These are phyloP conservation scores for Gnaphalium uliginosum DNA, from an alignment of 129 eudicot species.

Conservation along the genomic window DNA sequence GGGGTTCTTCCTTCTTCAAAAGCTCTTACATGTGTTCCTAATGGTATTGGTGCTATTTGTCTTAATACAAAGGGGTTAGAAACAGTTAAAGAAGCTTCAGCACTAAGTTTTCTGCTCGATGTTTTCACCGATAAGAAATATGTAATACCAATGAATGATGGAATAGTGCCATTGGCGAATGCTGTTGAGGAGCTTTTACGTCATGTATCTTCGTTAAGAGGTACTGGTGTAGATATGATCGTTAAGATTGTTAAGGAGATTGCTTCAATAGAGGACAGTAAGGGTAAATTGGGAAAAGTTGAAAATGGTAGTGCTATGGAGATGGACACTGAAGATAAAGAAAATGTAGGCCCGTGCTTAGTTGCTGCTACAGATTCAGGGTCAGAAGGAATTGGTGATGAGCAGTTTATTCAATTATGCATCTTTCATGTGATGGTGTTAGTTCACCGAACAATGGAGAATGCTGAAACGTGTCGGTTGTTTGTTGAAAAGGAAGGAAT, in stretches of 20 bases:
- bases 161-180: slow-evolving; percentile 90
- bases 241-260: slow-evolving; percentile 71
- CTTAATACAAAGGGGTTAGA: slow-evolving; percentile 90
- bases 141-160: slow-evolving; percentile 78
- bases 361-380: slow-evolving; percentile 47
- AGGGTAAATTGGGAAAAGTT: slow-evolving; percentile 43
- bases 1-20: slow-evolving; percentile 82
- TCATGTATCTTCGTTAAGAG: slow-evolving; percentile 76
- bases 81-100: slow-evolving; percentile 74
- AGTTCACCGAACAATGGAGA: slow-evolving; percentile 95
- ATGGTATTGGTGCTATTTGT: slow-evolving; percentile 96
- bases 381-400: slow-evolving; percentile 56
- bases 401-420: slow-evolving; percentile 76
- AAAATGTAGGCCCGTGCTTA: slow-evolving; percentile 47
- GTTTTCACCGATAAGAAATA: slow-evolving; percentile 73
- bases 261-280: slow-evolving; percentile 56
- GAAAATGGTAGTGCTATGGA: slow-evolving; percentile 62
- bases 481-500: slow-evolving; percentile 92
- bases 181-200: slow-evolving; percentile 96
- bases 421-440: slow-evolving; percentile 92
- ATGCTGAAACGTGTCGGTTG: slow-evolving; percentile 90
- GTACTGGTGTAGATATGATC: slow-evolving; percentile 81
- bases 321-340: slow-evolving; percentile 72
- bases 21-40: slow-evolving; percentile 87
- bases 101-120: slow-evolving; percentile 71